A percentile compares a stretch with the other conserved stretches of the same genome.
Evolutionary conservation across 2,329 filamentous ascomycete genomes (phyloP).

Genomic region (Knufia petricola): DNA sequence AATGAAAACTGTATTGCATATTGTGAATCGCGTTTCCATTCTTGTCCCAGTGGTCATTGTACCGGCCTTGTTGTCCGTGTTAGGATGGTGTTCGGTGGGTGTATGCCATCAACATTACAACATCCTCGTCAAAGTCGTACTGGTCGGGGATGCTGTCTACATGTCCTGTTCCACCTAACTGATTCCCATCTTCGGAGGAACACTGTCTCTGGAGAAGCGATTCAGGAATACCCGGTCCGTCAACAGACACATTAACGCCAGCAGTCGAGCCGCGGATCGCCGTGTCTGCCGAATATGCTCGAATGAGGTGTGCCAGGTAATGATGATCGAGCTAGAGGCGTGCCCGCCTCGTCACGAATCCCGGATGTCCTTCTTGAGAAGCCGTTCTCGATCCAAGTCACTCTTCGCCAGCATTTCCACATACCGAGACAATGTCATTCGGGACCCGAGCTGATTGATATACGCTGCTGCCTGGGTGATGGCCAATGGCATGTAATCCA

Average conservation of each 20-base stretch:
- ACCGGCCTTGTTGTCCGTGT: no score
- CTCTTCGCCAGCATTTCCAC: slow-evolving; percentile 17
- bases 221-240: slow-evolving; percentile 23
- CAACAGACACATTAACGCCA: slow-evolving; percentile 27
- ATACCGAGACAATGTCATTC: slow-evolving; percentile 18
- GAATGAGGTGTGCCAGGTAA: slow-evolving; percentile 30
- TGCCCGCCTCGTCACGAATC: slow-evolving; percentile 21
- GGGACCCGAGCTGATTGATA: slow-evolving; percentile 17
- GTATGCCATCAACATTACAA: slow-evolving; percentile 17
- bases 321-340: slow-evolving; percentile 26
- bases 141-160: no score
- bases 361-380: slow-evolving; percentile 17
- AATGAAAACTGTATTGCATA: no score
- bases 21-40: no score
- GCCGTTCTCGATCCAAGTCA: slow-evolving; percentile 21
- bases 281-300: slow-evolving; percentile 21
- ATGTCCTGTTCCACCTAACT: not conserved
- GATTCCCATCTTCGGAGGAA: slow-evolving; percentile 15
- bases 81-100: no score
- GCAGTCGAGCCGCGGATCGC: slow-evolving; percentile 20
- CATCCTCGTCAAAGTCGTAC: slow-evolving; percentile 17
- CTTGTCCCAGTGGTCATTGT: no score
- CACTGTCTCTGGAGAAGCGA: slow-evolving; percentile 18
- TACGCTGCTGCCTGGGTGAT: slow-evolving; percentile 25
- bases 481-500: slow-evolving; percentile 27